phyloP scores from a whole-genome alignment of 768 basidiomycete species.

The Amanita rubescens region DNA sequence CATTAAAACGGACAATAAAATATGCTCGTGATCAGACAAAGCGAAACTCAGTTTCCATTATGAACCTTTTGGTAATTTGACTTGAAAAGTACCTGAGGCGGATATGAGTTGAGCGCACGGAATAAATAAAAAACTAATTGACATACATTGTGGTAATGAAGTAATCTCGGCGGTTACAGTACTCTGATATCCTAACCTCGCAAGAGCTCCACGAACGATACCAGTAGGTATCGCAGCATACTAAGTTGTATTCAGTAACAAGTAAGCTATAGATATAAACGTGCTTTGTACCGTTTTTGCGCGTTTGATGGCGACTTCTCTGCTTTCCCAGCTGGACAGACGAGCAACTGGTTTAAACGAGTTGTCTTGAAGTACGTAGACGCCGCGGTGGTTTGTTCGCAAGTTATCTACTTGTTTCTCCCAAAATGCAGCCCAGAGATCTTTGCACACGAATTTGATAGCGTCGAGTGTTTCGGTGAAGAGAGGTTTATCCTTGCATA shows the following conservation, averaged over 20 bases:
- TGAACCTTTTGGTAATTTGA: constrained; percentile 5
- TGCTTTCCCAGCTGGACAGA: constrained; percentile 75
- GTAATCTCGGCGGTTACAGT: constrained; percentile 75
- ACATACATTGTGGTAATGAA: constrained; percentile 76
- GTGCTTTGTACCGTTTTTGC: constrained; percentile 53
- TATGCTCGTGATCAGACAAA: too few relatives aligned
- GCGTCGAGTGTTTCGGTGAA: constrained; percentile 82
- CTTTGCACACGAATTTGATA: constrained; percentile 95
- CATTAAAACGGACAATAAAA: too few relatives aligned
- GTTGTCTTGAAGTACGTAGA: constrained; percentile 92
- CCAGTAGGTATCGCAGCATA: constrained; percentile 80
- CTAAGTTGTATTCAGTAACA: constrained; percentile 29
- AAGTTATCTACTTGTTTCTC: constrained; percentile 95
- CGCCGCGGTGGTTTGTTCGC: constrained; percentile 89
- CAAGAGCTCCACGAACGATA: constrained; percentile 76
- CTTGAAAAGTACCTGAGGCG: constrained; percentile 1
- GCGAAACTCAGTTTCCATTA: too few relatives aligned
- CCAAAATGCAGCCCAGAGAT: constrained; percentile 88
- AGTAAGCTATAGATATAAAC: not conserved
- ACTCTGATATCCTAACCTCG: constrained; percentile 67
- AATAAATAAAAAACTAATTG: constrained; percentile 8
- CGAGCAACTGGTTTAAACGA: constrained; percentile 79
- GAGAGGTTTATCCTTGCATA: constrained; percentile 67
- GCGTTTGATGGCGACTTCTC: constrained; percentile 61
- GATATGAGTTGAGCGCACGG: constrained; percentile 11